phyloP scores from a whole-genome alignment of 2,329 filamentous ascomycete species.

The Colletotrichum cereale region DNA sequence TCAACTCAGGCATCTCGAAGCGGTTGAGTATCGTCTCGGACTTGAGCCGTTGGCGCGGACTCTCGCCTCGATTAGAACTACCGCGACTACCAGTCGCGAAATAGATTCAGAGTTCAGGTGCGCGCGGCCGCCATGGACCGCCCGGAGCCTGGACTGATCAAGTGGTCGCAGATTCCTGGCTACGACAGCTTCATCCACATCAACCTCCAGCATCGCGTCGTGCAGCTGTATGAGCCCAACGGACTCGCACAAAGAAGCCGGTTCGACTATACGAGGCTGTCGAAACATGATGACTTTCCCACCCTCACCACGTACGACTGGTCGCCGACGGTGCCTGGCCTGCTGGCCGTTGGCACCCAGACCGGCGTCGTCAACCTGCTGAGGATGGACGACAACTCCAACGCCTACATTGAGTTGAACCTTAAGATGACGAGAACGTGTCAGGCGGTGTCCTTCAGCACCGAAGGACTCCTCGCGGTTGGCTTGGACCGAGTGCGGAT shows the following conservation, averaged over 20 bases:
- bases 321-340: constrained; percentile 71
- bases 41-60: background rate
- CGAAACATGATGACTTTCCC: constrained; percentile 73
- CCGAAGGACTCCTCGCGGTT: constrained; percentile 78
- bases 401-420: constrained; percentile 73
- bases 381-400: constrained; percentile 78
- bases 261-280: constrained; percentile 70
- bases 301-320: constrained; percentile 76
- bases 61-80: background rate
- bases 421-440: constrained; percentile 83
- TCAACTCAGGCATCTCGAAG: background rate
- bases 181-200: constrained; percentile 74
- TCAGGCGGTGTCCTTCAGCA: constrained; percentile 85
- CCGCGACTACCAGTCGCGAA: constrained; percentile 1
- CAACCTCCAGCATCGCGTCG: constrained; percentile 72
- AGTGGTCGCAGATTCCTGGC: constrained; percentile 72
- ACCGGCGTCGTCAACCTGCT: constrained; percentile 82
- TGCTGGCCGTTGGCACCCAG: constrained; percentile 81
- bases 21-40: background rate
- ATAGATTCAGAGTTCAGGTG: constrained; percentile 13
- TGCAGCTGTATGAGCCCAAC: constrained; percentile 73
- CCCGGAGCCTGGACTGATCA: constrained; percentile 72
- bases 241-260: constrained; percentile 67
- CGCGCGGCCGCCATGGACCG: constrained; percentile 62
- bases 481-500: constrained; percentile 85